Evolutionary conservation across 1,284 basidiomycete species (phyloP), one percentile per base, ranked within the genome.

Genomic region (Pascua sp.): DNA sequence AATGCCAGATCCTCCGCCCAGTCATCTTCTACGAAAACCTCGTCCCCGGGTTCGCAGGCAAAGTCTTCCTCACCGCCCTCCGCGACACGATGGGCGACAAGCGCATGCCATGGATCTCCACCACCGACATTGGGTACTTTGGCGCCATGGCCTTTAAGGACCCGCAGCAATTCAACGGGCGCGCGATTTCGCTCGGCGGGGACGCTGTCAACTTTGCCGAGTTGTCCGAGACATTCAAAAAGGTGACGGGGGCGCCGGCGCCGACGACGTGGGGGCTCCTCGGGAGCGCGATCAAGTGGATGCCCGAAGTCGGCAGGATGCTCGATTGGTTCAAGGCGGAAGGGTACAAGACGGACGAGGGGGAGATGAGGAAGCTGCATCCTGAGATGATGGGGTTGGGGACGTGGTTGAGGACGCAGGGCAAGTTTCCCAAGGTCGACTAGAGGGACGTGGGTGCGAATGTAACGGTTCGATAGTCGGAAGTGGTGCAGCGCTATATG

Each of bases 181-280:
- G 53, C 38, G 61, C 56, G 11, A 42, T 72, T 38, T 36, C 48
- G 1, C 55, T 72, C 8, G 70, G 63, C 7, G 63, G 65, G n/a
- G 67, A 69, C 42, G 57, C 56, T 17, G 47, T 67, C 18, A 61
- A 59, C n/a, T 62, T 57, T 32, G 44, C 45, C 5, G 56, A 68
- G 45, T 50, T 72, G 17, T 47, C 67, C 55, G 36, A 38, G 15
- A 49, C 44, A 36, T 60, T 58, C n/a, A 9, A 17, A 9, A 42
- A 53, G 38, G 53, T 57, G 24, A 61, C 62, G 32, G 66, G 65
- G 11, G n/a, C 46, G 24, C 46, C 52, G 7, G 44, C 62, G 2
- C 62, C 63, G 11, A 61, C 65, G 17, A 67, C 66, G 9, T 65
- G 44, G 40, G 38, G 40, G 12, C 16, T 56, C 39, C 37, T 67